Conservation (phyloP, 1,284 basidiomycete genomes). For the Naganishia liquefaciens region DNA sequence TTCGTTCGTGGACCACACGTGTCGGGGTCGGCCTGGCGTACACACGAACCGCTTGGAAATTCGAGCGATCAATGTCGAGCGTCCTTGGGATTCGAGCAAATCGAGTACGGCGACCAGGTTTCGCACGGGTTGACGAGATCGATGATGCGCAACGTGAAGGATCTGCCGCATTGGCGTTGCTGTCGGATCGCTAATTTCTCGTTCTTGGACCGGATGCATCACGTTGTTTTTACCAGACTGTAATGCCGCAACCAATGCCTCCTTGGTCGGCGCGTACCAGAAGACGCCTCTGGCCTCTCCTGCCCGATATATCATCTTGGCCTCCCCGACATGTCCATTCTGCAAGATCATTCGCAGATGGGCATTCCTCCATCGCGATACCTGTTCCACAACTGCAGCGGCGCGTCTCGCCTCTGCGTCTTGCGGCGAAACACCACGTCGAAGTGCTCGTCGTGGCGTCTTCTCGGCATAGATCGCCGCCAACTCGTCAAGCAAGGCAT, state of each 20-base stretch:
- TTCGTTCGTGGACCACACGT: neutral
- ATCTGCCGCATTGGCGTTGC: neutral
- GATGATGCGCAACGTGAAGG: constrained; percentile 6
- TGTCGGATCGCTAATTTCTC: neutral
- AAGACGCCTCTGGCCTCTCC: constrained; percentile 10
- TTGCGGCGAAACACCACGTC: neutral
- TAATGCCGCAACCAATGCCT: constrained; percentile 10
- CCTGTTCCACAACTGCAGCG: neutral
- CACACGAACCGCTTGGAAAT: constrained; percentile 19
- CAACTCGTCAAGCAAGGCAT: constrained; percentile 10
- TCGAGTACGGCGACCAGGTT: neutral
- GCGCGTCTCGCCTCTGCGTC: neutral
- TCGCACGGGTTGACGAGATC: constrained; percentile 12
- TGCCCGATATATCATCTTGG: constrained; percentile 20
- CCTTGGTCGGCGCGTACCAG: constrained; percentile 19
- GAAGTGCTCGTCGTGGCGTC: neutral
- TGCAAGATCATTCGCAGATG: constrained; percentile 16
- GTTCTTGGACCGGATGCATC: neutral
- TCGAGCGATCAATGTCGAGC: constrained; percentile 11
- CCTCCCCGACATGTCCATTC: constrained; percentile 6
- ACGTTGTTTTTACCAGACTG: neutral
- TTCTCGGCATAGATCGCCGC: constrained; percentile 1
- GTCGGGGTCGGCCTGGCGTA: neutral
- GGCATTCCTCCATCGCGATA: constrained; percentile 7
- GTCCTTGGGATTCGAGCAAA: constrained; percentile 11